Evolutionary conservation across 331 rosid species (phyloP).

Genomic region (Erythrophleum ivorense): DNA sequence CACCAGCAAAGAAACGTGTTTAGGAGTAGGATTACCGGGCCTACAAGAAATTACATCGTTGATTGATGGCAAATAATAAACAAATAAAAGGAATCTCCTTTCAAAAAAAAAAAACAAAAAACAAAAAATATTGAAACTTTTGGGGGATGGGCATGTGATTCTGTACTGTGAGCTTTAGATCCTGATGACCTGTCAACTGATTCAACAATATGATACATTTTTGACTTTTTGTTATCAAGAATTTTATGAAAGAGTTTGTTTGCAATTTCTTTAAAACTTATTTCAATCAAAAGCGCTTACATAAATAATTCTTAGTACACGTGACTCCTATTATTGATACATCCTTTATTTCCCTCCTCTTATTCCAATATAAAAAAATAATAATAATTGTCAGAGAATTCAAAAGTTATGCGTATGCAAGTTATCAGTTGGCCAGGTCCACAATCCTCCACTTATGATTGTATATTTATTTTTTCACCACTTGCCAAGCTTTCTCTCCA

Average conservation of each 20-base stretch:
- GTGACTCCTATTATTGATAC: conserved; percentile 50
- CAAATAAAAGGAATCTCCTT: not conserved
- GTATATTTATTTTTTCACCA: not conserved
- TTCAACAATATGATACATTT: conserved; percentile 35
- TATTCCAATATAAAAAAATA: not conserved
- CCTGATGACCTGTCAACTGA: conserved; percentile 44
- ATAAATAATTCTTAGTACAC: conserved; percentile 57
- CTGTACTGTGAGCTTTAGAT: conserved; percentile 45
- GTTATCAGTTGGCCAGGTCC: conserved; percentile 2
- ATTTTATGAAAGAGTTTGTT: conserved; percentile 8
- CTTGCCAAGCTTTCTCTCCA: not conserved
- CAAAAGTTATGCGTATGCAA: conserved; percentile 24
- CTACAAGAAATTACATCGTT: conserved; percentile 4
- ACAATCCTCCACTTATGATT: not conserved
- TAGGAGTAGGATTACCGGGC: not conserved
- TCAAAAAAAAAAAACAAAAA: not conserved
- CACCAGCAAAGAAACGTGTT: not conserved
- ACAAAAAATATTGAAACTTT: conserved; percentile 26
- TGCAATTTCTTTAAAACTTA: not conserved
- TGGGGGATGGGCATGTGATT: conserved; percentile 56
- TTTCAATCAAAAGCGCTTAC: not conserved
- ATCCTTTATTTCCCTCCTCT: conserved; percentile 27
- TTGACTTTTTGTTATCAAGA: conserved; percentile 32
- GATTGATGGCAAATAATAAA: not conserved
- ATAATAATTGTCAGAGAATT: conserved; percentile 31